phyloP scores from a whole-genome alignment of 495 filamentous ascomycete genomes.

The Penicillium malachiteum region DNA sequence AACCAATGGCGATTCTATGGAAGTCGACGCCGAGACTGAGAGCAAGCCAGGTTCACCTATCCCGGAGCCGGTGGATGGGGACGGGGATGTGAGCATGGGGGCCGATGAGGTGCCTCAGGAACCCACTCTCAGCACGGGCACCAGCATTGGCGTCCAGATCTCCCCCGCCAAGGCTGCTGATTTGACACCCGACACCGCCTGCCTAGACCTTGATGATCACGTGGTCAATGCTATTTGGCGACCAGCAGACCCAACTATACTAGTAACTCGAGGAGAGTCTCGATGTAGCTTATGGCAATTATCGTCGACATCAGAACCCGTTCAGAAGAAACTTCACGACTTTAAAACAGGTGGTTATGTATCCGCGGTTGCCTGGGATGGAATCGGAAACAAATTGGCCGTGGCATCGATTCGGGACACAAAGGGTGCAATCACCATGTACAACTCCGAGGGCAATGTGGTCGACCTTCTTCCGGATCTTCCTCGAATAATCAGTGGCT shows the following conservation, averaged over 20 bases:
- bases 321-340: slow-evolving; percentile 40
- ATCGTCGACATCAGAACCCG: slow-evolving; percentile 37
- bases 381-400: slow-evolving; percentile 63
- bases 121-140: slow-evolving; percentile 60
- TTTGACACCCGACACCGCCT: slow-evolving; percentile 63
- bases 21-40: slow-evolving; percentile 38
- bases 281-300: slow-evolving; percentile 80
- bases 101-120: slow-evolving; percentile 50
- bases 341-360: slow-evolving; percentile 37
- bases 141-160: slow-evolving; percentile 68
- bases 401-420: slow-evolving; percentile 64
- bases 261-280: slow-evolving; percentile 74
- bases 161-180: slow-evolving; percentile 57
- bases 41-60: slow-evolving; percentile 18
- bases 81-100: slow-evolving; percentile 47
- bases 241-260: slow-evolving; percentile 67
- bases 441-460: slow-evolving; percentile 58
- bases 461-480: slow-evolving; percentile 50
- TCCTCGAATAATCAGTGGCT: slow-evolving; percentile 43
- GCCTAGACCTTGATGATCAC: slow-evolving; percentile 62
- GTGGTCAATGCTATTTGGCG: slow-evolving; percentile 76
- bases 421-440: slow-evolving; percentile 66
- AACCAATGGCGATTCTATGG: slow-evolving; percentile 57
- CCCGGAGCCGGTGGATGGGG: slow-evolving; percentile 33
- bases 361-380: slow-evolving; percentile 70